Percentiles rank a stretch among this genome's conserved stretches.
phyloP scores from a whole-genome alignment of 352 stramenopile genomes.

The Globisporangium okanoganense region DNA sequence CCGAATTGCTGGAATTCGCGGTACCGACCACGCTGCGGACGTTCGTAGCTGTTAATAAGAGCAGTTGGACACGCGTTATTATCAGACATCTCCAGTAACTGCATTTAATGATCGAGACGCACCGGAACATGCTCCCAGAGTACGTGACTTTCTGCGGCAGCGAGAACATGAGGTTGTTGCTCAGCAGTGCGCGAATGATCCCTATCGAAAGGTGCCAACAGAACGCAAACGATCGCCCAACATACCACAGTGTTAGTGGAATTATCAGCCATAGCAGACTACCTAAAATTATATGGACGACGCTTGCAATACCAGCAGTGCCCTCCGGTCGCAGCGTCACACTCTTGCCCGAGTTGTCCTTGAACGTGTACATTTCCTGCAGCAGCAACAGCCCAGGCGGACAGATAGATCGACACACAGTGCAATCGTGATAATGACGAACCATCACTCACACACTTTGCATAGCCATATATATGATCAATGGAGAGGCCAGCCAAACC shows the following conservation, averaged over 20 bases:
- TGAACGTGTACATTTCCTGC: slow-evolving; percentile 90
- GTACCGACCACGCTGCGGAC: slow-evolving; percentile 81
- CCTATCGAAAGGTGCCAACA: slow-evolving; percentile 28
- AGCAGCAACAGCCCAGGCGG: not conserved
- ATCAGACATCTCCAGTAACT: not conserved
- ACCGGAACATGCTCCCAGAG: slow-evolving; percentile 87
- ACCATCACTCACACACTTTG: too few relatives aligned
- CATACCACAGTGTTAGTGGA: too few relatives aligned
- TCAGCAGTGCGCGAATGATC: slow-evolving; percentile 73
- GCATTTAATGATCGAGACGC: slow-evolving; percentile 1
- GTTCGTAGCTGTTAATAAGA: slow-evolving; percentile 64
- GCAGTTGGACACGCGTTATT: too few relatives aligned
- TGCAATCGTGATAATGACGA: not conserved
- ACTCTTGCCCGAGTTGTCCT: slow-evolving; percentile 85
- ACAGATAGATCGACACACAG: not conserved
- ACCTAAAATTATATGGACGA: too few relatives aligned
- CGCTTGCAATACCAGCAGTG: slow-evolving; percentile 41
- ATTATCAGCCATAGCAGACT: too few relatives aligned
- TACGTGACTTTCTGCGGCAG: slow-evolving; percentile 84
- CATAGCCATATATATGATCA: not conserved
- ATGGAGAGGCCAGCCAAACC: slow-evolving; percentile 21
- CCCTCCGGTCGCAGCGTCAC: slow-evolving; percentile 83
- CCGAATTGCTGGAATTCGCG: slow-evolving; percentile 89
- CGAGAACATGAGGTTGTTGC: slow-evolving; percentile 69
- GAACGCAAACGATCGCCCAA: too few relatives aligned